Percentiles rank a stretch among this genome's conserved stretches.
Conservation (phyloP, 352 stramenopile genomes). For the Globisporangium lucens region DNA sequence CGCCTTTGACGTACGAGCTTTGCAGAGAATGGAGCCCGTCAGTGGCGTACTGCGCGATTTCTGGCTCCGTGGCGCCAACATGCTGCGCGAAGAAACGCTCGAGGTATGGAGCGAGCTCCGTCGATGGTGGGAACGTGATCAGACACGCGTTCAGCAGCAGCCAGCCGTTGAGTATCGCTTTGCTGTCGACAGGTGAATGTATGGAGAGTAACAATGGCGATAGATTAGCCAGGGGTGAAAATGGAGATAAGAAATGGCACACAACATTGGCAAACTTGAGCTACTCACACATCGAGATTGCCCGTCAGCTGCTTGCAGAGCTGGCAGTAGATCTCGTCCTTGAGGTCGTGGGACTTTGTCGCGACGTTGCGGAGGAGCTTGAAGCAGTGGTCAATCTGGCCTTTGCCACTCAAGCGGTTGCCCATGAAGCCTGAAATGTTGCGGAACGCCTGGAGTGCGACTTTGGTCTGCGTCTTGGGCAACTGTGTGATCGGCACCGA, state of each 20-base stretch:
- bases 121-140: conserved; percentile 57
- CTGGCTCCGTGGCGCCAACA: conserved; percentile 20
- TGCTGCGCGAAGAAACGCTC: conserved; percentile 50
- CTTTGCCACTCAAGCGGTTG: conserved; percentile 58
- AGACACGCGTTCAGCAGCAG: conserved; percentile 63
- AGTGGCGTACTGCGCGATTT: conserved; percentile 39
- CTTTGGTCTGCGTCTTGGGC: conserved; percentile 35
- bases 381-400: conserved; percentile 60
- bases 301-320: conserved; percentile 72
- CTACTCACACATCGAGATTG: conserved; percentile 47
- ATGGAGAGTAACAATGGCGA: no score
- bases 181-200: no score
- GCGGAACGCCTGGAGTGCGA: conserved; percentile 64
- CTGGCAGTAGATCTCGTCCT: conserved; percentile 83
- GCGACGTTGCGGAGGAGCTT: conserved; percentile 75
- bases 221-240: no score
- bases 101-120: conserved; percentile 44
- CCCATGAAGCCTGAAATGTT: conserved; percentile 83
- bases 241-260: no score
- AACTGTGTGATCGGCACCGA: conserved; percentile 46
- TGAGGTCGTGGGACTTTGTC: conserved; percentile 42
- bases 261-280: no score
- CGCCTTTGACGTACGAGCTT: conserved; percentile 30
- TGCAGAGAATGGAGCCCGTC: conserved; percentile 40
- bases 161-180: conserved; percentile 50